Evolutionary conservation across 2,329 filamentous ascomycete genomes (phyloP).

Genomic region (Diaporthe sp.): DNA sequence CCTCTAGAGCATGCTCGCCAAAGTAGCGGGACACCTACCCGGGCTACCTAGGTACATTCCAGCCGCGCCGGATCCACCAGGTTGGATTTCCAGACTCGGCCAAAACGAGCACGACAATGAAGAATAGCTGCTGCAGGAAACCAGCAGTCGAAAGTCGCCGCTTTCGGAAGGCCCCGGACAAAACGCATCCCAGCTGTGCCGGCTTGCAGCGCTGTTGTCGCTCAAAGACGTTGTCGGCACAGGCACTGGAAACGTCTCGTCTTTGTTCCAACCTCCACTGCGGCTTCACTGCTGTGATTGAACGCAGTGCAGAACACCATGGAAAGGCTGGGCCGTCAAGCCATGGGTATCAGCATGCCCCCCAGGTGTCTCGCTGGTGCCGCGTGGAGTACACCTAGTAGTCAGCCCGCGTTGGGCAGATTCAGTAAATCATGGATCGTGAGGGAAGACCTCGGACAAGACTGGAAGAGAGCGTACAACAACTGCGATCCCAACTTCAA

Average conservation of each 20-base stretch:
- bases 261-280: conserved; percentile 17
- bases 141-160: conserved; percentile 15
- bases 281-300: conserved; percentile 1
- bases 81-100: conserved; percentile 12
- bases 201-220: neutral
- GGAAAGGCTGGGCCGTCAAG: neutral
- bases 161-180: conserved; percentile 31
- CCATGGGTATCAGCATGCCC: neutral
- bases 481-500: conserved; percentile 3
- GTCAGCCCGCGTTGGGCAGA: neutral
- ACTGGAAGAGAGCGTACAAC: neutral
- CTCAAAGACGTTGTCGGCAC: conserved; percentile 10
- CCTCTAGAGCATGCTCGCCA: neutral
- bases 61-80: neutral
- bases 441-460: neutral
- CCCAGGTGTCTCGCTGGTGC: neutral
- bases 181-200: neutral
- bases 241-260: neutral
- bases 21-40: neutral
- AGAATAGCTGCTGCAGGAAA: neutral
- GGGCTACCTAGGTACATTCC: conserved; percentile 17
- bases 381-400: neutral
- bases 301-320: conserved; percentile 11
- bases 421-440: neutral
- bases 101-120: neutral